Percentiles rank a stretch among this genome's conserved stretches.
Conservation (phyloP, 2,329 filamentous ascomycete species). For the Lachnellula subtilissima region DNA sequence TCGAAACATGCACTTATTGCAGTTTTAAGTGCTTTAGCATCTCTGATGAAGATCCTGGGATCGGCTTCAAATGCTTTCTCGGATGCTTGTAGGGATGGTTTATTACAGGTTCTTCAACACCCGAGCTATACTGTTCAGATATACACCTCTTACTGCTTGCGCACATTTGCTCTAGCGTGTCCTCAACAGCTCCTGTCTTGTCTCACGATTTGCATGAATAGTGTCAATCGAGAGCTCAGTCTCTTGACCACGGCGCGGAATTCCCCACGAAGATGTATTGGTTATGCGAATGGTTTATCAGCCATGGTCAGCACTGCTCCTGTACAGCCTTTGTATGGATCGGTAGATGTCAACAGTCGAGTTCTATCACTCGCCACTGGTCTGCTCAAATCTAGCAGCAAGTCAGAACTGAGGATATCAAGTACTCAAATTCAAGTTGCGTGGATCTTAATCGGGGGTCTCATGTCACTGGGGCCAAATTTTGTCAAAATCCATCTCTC, state of each 20-base stretch:
- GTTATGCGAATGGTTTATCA: conserved; percentile 86
- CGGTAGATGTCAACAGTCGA: conserved; percentile 89
- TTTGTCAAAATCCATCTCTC: conserved; percentile 98
- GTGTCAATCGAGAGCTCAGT: conserved; percentile 78
- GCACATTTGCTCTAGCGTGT: conserved; percentile 81
- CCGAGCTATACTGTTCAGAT: conserved; percentile 96
- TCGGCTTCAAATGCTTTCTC: conserved; percentile 76
- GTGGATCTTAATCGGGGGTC: conserved; percentile 92
- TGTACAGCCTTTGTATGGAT: conserved; percentile 83
- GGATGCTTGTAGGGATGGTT: conserved; percentile 77
- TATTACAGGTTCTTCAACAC: conserved; percentile 88
- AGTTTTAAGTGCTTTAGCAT: conserved; percentile 71
- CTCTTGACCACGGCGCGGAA: conserved; percentile 70
- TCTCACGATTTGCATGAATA: conserved; percentile 95
- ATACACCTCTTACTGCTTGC: conserved; percentile 79
- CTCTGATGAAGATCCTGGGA: conserved; percentile 73
- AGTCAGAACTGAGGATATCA: conserved; percentile 84
- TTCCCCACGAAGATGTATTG: conserved; percentile 77
- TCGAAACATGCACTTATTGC: conserved; percentile 80
- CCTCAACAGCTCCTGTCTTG: conserved; percentile 88
- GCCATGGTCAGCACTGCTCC: conserved; percentile 87
- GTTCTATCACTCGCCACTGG: conserved; percentile 89
- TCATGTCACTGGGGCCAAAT: conserved; percentile 95
- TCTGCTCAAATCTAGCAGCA: conserved; percentile 84
- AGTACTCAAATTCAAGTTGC: conserved; percentile 96